phyloP scores from a whole-genome alignment of 176 grass and related monocot species.

The Dendrocalamus sinicus region DNA sequence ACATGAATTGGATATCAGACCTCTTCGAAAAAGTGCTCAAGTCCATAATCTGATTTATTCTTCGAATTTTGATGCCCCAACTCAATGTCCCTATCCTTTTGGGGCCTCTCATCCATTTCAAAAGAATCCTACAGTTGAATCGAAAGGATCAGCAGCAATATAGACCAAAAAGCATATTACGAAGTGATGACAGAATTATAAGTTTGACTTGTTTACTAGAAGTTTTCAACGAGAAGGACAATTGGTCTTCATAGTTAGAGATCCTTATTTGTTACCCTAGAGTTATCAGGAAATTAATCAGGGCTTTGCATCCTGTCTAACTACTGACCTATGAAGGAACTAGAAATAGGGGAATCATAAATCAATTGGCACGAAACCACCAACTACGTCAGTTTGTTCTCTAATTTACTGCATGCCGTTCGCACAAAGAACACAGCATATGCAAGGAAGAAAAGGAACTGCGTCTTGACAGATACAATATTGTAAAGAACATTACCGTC shows the following conservation, averaged over 20 bases:
- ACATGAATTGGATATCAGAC: slow-evolving; percentile 23
- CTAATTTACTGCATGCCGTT: background rate
- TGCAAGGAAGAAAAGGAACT: background rate
- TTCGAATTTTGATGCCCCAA: slow-evolving; percentile 46
- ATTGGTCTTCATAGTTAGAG: background rate
- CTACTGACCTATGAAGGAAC: background rate
- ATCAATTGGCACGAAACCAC: background rate
- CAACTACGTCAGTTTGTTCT: background rate
- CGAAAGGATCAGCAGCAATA: background rate
- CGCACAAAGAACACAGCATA: background rate
- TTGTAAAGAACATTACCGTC: slow-evolving; percentile 45
- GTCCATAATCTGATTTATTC: slow-evolving; percentile 60
- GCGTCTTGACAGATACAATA: slow-evolving; percentile 6
- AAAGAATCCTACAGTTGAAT: slow-evolving; percentile 52
- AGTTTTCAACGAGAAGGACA: background rate
- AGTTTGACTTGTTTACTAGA: background rate
- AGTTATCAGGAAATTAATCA: background rate
- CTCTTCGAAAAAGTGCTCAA: slow-evolving; percentile 64
- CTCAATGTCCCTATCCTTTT: slow-evolving; percentile 57
- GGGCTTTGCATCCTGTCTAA: background rate
- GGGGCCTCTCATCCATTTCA: slow-evolving; percentile 37
- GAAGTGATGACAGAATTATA: background rate
- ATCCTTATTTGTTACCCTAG: background rate
- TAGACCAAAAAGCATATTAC: background rate
- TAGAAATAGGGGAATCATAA: background rate